Evolutionary conservation across 2,329 filamentous ascomycete species (phyloP), one percentile per base, ranked within the genome.

Genomic region (Chaetothyriales sp.): DNA sequence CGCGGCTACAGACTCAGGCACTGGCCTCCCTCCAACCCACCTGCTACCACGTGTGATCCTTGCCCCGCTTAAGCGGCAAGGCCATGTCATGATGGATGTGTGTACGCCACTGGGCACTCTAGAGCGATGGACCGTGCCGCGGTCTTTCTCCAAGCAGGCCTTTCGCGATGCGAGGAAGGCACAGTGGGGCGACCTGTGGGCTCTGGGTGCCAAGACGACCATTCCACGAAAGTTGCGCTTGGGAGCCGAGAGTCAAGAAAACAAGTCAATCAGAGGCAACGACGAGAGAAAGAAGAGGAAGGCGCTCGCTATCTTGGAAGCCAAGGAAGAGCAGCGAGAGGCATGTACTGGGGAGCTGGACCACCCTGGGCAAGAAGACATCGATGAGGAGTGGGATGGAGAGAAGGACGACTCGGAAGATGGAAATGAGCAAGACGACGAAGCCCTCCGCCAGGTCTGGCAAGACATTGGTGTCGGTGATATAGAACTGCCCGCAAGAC

Each of bases 131-230:
- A 92, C 85, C 0, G 83, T 98, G 0, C 86, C 90, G 1, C 82
- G 82, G 60, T 88, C 82, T 54, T 92, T 83, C 68, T 83, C 83
- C 66, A 82, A 78, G 61, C 81, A 85, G 61, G 89, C 89, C 0
- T 97, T 90, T 70, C 87, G 86, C 61, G 92, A 97, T 65, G 92
- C 92, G 37, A 81, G 92, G 56, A 98, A 98, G 70, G 78, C 84
- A 0, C 72, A 72, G 50, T 97, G 90, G 92, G 92, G 92, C 43
- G 92, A 97, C 65, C 73, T 97, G 8, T 98, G 92, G 92, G 89
- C 90, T 0, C 74, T 97, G 0, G 92, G 92, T 0, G 90, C 89
- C 19, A 97, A 97, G 75, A 94, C 88, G 0, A 77, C 88, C 10
- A 77, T 85, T 3, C 64, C 68, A 1, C 73, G 86, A 46, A 73